Conservation (phyloP, 208 protist species). For the Leishmania lainsoni region DNA sequence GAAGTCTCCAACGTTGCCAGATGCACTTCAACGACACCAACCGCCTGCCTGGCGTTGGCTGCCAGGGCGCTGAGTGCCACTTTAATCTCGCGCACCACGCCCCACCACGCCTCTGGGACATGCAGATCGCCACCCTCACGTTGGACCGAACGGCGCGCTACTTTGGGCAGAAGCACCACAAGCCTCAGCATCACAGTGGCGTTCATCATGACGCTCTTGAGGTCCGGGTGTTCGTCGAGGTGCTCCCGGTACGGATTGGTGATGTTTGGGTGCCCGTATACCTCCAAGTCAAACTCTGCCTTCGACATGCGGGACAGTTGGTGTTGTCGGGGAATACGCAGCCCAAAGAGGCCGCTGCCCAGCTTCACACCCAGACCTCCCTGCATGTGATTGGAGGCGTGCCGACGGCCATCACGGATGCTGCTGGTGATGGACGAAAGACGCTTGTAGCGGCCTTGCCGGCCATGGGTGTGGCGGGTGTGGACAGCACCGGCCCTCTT, state of each 20-base stretch:
- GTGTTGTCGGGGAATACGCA: conserved; percentile 84
- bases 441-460: conserved; percentile 78
- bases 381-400: conserved; percentile 74
- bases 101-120: conserved; percentile 11
- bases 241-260: conserved; percentile 87
- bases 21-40: conserved; percentile 30
- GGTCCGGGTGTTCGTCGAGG: conserved; percentile 66
- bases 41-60: neutral
- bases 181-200: conserved; percentile 50
- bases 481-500: conserved; percentile 83
- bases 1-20: conserved; percentile 48
- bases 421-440: conserved; percentile 53
- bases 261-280: conserved; percentile 90
- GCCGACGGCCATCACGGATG: conserved; percentile 78
- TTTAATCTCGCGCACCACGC: conserved; percentile 21
- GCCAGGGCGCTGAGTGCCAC: conserved; percentile 4
- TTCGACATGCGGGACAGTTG: conserved; percentile 69
- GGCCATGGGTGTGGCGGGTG: conserved; percentile 86
- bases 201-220: conserved; percentile 81
- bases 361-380: conserved; percentile 86
- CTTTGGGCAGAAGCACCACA: conserved; percentile 74
- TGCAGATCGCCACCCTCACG: neutral
- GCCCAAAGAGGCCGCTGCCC: conserved; percentile 86
- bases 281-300: conserved; percentile 71
- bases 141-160: conserved; percentile 34